These are phyloP conservation scores for Calonectria pseudoturangicola DNA, from an alignment of 2,329 filamentous ascomycete species.

Conservation along the genomic window DNA sequence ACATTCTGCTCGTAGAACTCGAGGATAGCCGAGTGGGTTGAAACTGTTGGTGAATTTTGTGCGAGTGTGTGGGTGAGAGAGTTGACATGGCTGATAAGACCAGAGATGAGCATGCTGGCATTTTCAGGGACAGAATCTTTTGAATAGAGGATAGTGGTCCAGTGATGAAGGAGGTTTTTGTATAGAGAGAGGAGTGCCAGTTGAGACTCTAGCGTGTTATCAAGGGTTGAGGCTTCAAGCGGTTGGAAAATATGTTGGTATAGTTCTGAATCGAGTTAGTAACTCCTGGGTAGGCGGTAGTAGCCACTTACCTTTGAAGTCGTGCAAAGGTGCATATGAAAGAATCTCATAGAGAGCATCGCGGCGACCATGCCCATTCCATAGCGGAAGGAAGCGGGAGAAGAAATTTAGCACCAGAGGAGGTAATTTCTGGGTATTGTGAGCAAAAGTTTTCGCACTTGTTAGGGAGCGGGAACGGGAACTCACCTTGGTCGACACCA, in stretches of 20 bases:
- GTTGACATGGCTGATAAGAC: conserved; percentile 70
- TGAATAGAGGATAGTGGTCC: conserved; percentile 69
- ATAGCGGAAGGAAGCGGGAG: conserved; percentile 71
- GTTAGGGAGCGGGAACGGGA: neutral
- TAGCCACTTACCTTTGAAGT: conserved; percentile 71
- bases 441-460: conserved; percentile 19
- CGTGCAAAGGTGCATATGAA: conserved; percentile 70
- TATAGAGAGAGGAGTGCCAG: conserved; percentile 80
- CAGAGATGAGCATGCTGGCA: conserved; percentile 62
- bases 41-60: conserved; percentile 68
- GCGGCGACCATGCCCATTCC: conserved; percentile 76
- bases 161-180: conserved; percentile 77
- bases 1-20: conserved; percentile 82
- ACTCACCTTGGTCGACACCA: conserved; percentile 72
- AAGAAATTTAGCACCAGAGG: conserved; percentile 71
- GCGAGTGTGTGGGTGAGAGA: conserved; percentile 75
- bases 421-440: conserved; percentile 64
- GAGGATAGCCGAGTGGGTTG: conserved; percentile 74
- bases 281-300: neutral
- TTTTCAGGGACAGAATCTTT: conserved; percentile 59
- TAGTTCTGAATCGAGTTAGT: conserved; percentile 66
- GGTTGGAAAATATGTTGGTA: conserved; percentile 68
- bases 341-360: conserved; percentile 75
- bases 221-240: conserved; percentile 71
- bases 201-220: conserved; percentile 71